Conservation (phyloP, 345 rosid genomes). For the Reutealis trisperma region DNA sequence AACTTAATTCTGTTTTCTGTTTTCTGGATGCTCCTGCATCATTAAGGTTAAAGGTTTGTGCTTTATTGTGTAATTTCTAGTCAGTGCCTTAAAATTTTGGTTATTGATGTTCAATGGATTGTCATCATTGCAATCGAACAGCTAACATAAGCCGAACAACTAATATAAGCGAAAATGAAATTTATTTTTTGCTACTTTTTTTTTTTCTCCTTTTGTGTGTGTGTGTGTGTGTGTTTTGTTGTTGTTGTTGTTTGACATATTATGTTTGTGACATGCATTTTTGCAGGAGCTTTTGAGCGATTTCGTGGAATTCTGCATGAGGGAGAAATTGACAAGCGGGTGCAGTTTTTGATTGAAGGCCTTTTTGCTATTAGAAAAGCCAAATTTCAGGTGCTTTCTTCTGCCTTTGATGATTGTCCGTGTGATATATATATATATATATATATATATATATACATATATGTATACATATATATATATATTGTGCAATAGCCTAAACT, state of each 20-base stretch:
- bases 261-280: background rate
- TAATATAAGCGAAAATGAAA: background rate
- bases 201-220: background rate
- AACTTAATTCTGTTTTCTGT: too few relatives aligned
- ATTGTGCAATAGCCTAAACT: background rate
- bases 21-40: too few relatives aligned
- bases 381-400: conserved; percentile 62
- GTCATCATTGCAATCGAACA: background rate
- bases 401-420: background rate
- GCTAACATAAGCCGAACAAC: background rate
- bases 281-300: conserved; percentile 69
- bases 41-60: background rate
- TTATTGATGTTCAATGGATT: background rate
- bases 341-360: conserved; percentile 79
- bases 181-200: background rate
- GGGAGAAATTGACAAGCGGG: conserved; percentile 89
- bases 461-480: too few relatives aligned
- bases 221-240: too few relatives aligned
- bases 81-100: background rate
- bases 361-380: conserved; percentile 74
- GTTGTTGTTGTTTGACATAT: background rate
- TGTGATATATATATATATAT: too few relatives aligned
- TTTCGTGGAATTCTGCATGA: conserved; percentile 86
- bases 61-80: background rate
- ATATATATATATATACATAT: too few relatives aligned